A percentile compares a stretch with the other conserved stretches of the same genome.
These are phyloP conservation scores for Phoenix dactylifera DNA, from an alignment of 176 grass and related monocot species.

Conservation along the genomic window DNA sequence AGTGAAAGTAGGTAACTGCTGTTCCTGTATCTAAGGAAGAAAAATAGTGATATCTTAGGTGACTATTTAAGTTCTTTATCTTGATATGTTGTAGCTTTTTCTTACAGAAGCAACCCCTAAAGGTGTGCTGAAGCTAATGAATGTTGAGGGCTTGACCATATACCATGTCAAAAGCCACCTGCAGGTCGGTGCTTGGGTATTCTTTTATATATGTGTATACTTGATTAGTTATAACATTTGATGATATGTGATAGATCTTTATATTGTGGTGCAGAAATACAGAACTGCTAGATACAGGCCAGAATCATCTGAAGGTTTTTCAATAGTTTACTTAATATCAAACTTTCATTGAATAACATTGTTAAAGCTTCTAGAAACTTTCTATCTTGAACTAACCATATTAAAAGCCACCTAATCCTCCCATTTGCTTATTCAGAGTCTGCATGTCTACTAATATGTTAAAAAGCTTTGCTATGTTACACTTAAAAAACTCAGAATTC, in stretches of 20 bases:
- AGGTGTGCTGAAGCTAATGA: slow-evolving; percentile 75
- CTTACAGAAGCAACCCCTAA: slow-evolving; percentile 81
- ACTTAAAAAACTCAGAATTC: no score
- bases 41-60: no score
- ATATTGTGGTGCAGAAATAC: slow-evolving; percentile 55
- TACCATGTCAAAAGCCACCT: slow-evolving; percentile 92
- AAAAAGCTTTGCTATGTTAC: no score
- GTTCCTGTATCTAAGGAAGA: background rate
- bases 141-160: slow-evolving; percentile 74
- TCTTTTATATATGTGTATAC: background rate
- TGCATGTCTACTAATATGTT: no score
- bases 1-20: slow-evolving; percentile 49
- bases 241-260: background rate
- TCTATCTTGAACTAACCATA: no score
- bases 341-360: no score
- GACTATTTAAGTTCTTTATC: background rate
- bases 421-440: no score
- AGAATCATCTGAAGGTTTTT: slow-evolving; percentile 44
- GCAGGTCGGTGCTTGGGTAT: slow-evolving; percentile 30
- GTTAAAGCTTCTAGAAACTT: no score
- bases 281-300: slow-evolving; percentile 34
- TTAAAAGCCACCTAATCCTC: no score
- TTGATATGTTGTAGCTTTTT: slow-evolving; percentile 5
- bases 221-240: no score
- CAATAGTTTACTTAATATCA: no score